These are phyloP conservation scores for Pseudoneurospora amorphoporcata DNA, from an alignment of 495 filamentous ascomycete species.

Conservation along the genomic window DNA sequence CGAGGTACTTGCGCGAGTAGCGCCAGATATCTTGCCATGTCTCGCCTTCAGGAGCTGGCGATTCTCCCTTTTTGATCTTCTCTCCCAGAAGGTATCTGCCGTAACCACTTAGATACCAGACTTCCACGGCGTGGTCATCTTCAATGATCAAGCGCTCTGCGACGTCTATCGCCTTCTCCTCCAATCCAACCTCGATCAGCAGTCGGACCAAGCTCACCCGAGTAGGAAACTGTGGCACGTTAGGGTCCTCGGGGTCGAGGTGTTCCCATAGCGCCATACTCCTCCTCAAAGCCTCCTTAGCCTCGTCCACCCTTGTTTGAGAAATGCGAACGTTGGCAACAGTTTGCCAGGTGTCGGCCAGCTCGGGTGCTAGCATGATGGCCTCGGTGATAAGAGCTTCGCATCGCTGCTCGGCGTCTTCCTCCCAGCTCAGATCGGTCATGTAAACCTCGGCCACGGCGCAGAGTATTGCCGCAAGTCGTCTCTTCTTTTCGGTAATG, in stretches of 20 bases:
- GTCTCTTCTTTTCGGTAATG: conserved; percentile 58
- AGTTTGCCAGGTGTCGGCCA: conserved; percentile 81
- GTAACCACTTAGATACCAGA: conserved; percentile 96
- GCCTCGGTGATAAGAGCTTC: conserved; percentile 82
- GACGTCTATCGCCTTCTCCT: conserved; percentile 73
- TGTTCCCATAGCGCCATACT: conserved; percentile 76
- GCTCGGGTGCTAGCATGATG: conserved; percentile 60
- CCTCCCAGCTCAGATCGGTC: conserved; percentile 91
- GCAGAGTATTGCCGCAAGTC: conserved; percentile 79
- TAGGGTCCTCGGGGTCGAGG: conserved; percentile 49
- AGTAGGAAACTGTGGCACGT: conserved; percentile 71
- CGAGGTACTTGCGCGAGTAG: conserved; percentile 51
- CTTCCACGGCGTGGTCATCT: conserved; percentile 88
- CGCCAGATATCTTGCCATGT: conserved; percentile 40
- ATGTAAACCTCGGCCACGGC: conserved; percentile 92
- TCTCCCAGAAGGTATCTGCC: conserved; percentile 68
- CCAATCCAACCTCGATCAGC: conserved; percentile 81
- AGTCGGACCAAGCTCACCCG: conserved; percentile 75
- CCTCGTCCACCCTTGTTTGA: conserved; percentile 67
- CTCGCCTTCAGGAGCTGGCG: conserved; percentile 23
- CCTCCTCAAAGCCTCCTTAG: conserved; percentile 59
- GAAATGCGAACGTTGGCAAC: conserved; percentile 89
- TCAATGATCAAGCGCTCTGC: conserved; percentile 73
- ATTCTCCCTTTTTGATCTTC: conserved; percentile 41
- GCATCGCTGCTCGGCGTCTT: conserved; percentile 75